phyloP scores from a whole-genome alignment of 345 rosid genomes.

The Rhodomyrtus tomentosa region DNA sequence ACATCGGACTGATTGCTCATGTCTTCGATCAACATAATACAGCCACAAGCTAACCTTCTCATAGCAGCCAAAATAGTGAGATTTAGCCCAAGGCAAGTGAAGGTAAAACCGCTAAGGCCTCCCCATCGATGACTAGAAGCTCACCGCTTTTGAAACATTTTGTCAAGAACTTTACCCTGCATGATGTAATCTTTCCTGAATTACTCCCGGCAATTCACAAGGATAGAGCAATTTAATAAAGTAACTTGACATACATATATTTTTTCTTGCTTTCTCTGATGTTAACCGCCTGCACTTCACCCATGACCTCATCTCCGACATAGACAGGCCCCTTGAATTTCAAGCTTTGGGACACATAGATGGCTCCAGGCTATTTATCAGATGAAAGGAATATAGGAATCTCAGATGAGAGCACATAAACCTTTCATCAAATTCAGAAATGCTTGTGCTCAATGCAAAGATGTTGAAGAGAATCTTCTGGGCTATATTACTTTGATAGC shows the following conservation, averaged over 20 bases:
- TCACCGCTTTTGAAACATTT: slow-evolving; percentile 60
- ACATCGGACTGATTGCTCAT: neutral
- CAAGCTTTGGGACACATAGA: slow-evolving; percentile 73
- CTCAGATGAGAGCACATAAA: neutral
- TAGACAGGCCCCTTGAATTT: slow-evolving; percentile 69
- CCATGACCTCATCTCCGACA: slow-evolving; percentile 52
- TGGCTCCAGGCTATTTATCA: slow-evolving; percentile 63
- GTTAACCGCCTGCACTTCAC: slow-evolving; percentile 37
- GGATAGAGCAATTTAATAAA: neutral
- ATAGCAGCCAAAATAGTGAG: neutral
- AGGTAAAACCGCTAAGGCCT: slow-evolving; percentile 56
- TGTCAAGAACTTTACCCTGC: slow-evolving; percentile 65
- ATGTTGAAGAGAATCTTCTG: neutral
- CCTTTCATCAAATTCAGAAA: neutral
- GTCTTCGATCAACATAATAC: neutral
- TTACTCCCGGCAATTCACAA: neutral
- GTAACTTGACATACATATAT: slow-evolving; percentile 38
- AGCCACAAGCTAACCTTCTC: neutral
- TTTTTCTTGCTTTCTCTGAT: slow-evolving; percentile 48
- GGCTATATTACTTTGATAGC: neutral
- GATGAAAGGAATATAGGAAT: neutral
- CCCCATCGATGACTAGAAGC: slow-evolving; percentile 57
- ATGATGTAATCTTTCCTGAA: neutral
- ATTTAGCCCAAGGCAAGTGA: slow-evolving; percentile 13
- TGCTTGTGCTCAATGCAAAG: neutral